These are phyloP conservation scores for Lotmaria passim DNA, from an alignment of 208 protist species.

Conservation along the genomic window DNA sequence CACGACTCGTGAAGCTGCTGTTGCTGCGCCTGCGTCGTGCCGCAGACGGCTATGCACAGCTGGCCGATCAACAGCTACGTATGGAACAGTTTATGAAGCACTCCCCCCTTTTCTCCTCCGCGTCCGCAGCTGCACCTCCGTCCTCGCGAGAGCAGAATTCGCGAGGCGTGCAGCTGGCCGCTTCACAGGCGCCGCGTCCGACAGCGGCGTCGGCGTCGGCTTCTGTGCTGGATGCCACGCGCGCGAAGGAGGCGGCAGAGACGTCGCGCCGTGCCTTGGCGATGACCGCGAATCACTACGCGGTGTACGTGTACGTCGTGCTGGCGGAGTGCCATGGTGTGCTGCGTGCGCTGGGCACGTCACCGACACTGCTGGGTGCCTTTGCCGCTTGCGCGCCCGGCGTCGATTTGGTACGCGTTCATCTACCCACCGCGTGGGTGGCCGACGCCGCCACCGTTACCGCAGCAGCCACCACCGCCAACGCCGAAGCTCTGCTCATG, in stretches of 20 bases:
- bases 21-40: constrained; percentile 21
- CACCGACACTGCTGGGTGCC: constrained; percentile 24
- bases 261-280: not conserved
- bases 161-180: too few relatives aligned
- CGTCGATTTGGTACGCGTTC: not conserved
- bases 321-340: constrained; percentile 26
- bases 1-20: constrained; percentile 30
- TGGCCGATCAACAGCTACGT: constrained; percentile 1
- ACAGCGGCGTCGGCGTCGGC: not conserved
- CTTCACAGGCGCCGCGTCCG: not conserved
- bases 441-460: not conserved
- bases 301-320: constrained; percentile 2
- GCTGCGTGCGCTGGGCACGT: constrained; percentile 15
- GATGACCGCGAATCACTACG: not conserved
- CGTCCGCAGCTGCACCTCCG: too few relatives aligned
- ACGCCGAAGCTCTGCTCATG: not conserved
- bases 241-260: not conserved
- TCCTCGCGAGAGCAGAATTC: too few relatives aligned
- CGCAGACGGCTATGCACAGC: constrained; percentile 22
- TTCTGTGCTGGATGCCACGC: not conserved
- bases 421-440: too few relatives aligned
- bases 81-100: not conserved
- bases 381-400: constrained; percentile 29
- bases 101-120: too few relatives aligned
- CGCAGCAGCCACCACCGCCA: not conserved